Evolutionary conservation across 1,284 basidiomycete genomes (phyloP), one percentile per base, ranked within the genome.

Genomic region (Moniliophthora roreri): DNA sequence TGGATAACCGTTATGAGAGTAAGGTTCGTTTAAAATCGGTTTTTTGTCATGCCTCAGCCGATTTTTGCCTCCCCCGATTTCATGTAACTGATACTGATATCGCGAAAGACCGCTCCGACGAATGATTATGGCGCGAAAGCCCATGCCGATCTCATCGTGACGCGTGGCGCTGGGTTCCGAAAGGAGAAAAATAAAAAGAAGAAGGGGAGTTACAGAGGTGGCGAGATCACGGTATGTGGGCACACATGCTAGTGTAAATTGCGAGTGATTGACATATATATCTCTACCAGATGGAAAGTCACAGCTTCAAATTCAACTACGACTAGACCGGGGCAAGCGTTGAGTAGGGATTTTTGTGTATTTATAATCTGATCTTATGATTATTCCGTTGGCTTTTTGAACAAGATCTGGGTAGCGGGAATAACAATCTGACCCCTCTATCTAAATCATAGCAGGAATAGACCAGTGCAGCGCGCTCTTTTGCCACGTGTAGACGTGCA

Each of bases 111-210:
- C 54, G 85, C 80, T 2, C 72, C 78, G 2, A 61, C 62, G 18
- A 87, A 86, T 60, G 96, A 98, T 67, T 99, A 97, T 66, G 96
- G 96, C 28, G 88, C 87, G 16, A 82, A 80, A 52, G 96, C 96
- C 0, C 85, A 86, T 56, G 78, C 81, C 45, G 96, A 98, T 71
- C 75, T 99, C 55, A 90, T 97, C 60, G 91, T 95, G 20, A 98
- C 96, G 2, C 83, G 93, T 5, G 96, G 96, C 10, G 90, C 91
- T 46, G 92, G 93, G 7, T 99, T 99, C 78, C 84, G 94, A 51
- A 99, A 98, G 73, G 96, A 98, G 78, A 98, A 99, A 77, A 98
- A 98, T 77, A 99, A 99, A 84, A 98, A 98, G 77, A 98, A 99
- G 76, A 79, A 91, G 62, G 96, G 95, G 2, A 92, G 89, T 59